phyloP scores from a whole-genome alignment of 805 yeast species.

The Metschnikowia cerradonensis region DNA sequence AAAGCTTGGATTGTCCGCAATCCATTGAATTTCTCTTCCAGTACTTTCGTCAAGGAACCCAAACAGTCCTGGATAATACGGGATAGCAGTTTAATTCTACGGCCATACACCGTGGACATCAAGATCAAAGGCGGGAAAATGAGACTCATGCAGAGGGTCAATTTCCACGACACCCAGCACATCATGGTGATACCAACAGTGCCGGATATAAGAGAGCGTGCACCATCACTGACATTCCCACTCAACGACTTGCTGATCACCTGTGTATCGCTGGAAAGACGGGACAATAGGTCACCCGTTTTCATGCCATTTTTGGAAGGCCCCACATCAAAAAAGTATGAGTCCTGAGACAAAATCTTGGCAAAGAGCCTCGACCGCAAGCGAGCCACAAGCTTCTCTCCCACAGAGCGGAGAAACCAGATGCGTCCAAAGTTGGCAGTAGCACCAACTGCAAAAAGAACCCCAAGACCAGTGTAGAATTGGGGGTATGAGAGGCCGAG shows the following conservation, averaged over 20 bases:
- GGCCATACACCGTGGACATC: slow-evolving; percentile 80
- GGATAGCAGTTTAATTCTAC: slow-evolving; percentile 68
- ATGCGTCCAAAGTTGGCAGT: slow-evolving; percentile 77
- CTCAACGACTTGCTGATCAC: slow-evolving; percentile 83
- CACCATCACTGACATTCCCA: slow-evolving; percentile 88
- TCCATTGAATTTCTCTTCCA: slow-evolving; percentile 87
- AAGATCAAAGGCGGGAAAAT: slow-evolving; percentile 79
- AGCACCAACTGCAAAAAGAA: slow-evolving; percentile 69
- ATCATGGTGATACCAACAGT: slow-evolving; percentile 87
- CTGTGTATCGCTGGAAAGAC: slow-evolving; percentile 84
- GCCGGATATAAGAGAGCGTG: slow-evolving; percentile 77
- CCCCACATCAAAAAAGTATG: slow-evolving; percentile 84
- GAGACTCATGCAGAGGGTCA: slow-evolving; percentile 76
- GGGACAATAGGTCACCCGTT: slow-evolving; percentile 87
- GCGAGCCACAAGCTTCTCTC: slow-evolving; percentile 84
- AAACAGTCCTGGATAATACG: slow-evolving; percentile 76
- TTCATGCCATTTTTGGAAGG: slow-evolving; percentile 46
- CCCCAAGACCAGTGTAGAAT: slow-evolving; percentile 60
- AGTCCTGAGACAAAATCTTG: slow-evolving; percentile 78
- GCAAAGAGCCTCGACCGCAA: slow-evolving; percentile 72
- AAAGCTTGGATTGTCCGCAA: slow-evolving; percentile 86
- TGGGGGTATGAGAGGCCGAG: slow-evolving; percentile 60
- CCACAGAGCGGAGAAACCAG: slow-evolving; percentile 69
- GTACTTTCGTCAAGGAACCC: slow-evolving; percentile 81
- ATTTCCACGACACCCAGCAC: slow-evolving; percentile 78